Base-by-base conservation (phyloP, 2,329 filamentous ascomycete species). In the Venturia oleaginea region DNA sequence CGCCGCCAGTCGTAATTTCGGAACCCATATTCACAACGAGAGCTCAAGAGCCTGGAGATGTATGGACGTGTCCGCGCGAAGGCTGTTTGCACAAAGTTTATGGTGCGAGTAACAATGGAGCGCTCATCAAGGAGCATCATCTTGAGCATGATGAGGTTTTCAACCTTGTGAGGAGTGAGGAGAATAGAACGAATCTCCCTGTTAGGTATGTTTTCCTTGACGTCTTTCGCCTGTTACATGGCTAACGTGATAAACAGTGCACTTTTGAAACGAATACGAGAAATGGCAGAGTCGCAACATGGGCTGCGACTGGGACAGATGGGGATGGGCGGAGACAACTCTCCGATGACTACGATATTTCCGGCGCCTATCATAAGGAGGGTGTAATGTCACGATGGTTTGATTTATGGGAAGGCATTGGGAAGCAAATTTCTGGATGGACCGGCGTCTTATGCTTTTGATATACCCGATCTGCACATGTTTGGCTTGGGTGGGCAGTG, bases 41-140 rank as follows among this genome's bases (percentile, higher is more conserved):
- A 46, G 62, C 76, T 2, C 76, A 79, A 40, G 86, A 84, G 0
- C 83, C 84, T 0, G 80, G 85, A 65, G 83, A 86, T 63, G 85
- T 84, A 0, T 91, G 88, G 87, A 77, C 77, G 0, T 91, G 88
- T 69, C 81, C 82, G 4, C 80, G 87, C 66, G 83, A 85, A 13
- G 85, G 82, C 30, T 91, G 88, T 70, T 76, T 76, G 43, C 86
- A 86, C 68, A 79, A 86, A 48, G 84, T 90, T 13, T 86, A 86
- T 66, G 81, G 80, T 2, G 84, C 84, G n/a, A 81, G 84, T 55
- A 79, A 82, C 51, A 74, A 83, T 30, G 81, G 84, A 65, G 75
- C 78, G 4, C 75, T 83, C 11, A 87, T 91, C 57, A 78, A 78
- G 22, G 77, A 82, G 59, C 88, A 91, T 70, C 82, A 86, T 67